A percentile compares a stretch with the other conserved stretches of the same genome.
These are phyloP conservation scores for Cladophialophora bantiana DNA, from an alignment of 2,329 filamentous ascomycete genomes.

Conservation along the genomic window DNA sequence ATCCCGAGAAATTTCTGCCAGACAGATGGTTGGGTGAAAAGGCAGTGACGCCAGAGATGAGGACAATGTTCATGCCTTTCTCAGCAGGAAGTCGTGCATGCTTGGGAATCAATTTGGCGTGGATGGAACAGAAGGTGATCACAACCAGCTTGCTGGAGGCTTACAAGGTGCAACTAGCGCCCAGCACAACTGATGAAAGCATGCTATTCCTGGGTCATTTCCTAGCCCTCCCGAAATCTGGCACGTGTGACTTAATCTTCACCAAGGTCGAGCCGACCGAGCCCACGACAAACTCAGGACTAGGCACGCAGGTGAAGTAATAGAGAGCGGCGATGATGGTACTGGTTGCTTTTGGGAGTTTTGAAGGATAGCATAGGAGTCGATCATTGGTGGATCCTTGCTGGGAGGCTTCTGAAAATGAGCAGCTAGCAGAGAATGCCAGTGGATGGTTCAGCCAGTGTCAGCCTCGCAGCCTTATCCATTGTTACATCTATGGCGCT, in stretches of 20 bases:
- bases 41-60: too few relatives aligned
- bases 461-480: neutral
- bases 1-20: conserved; percentile 55
- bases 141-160: too few relatives aligned
- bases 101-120: too few relatives aligned
- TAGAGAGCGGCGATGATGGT: neutral
- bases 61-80: too few relatives aligned
- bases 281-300: too few relatives aligned
- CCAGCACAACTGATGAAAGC: neutral
- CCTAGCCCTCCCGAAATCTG: neutral
- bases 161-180: conserved; percentile 13
- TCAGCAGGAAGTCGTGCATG: too few relatives aligned
- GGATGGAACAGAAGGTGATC: too few relatives aligned
- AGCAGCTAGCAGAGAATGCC: neutral
- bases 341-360: neutral
- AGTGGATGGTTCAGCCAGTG: neutral
- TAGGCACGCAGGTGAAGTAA: too few relatives aligned
- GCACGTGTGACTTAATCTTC: neutral
- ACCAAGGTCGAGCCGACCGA: neutral
- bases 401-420: too few relatives aligned
- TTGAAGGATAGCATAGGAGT: neutral
- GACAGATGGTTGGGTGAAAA: conserved; percentile 49
- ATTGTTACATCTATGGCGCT: neutral
- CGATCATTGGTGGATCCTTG: neutral
- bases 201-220: neutral